Conservation (phyloP, 2,329 filamentous ascomycete species). For the Penicillium rolfsii region DNA sequence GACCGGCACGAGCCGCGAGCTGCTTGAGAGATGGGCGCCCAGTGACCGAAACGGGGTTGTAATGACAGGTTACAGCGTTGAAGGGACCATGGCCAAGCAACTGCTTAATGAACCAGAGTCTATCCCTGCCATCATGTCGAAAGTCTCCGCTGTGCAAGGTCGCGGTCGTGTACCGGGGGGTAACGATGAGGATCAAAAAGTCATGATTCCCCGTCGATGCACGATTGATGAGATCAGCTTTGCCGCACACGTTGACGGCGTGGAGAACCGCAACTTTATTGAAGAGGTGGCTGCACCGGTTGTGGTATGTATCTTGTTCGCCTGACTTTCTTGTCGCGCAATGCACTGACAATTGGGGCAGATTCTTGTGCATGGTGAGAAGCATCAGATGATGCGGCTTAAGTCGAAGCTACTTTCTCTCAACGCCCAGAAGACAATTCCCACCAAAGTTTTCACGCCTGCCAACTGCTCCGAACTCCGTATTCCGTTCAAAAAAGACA, state of each 20-base stretch:
- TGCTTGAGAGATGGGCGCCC: conserved; percentile 94
- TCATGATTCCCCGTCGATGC: conserved; percentile 89
- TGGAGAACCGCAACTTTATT: conserved; percentile 95
- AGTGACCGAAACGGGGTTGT: conserved; percentile 97
- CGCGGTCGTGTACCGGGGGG: conserved; percentile 66
- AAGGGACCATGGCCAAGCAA: conserved; percentile 96
- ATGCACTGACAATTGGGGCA: conserved; percentile 39
- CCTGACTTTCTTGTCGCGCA: neutral
- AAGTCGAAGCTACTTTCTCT: conserved; percentile 94
- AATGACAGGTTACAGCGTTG: conserved; percentile 97
- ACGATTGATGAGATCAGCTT: conserved; percentile 95
- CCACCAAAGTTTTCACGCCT: conserved; percentile 90
- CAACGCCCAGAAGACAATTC: conserved; percentile 76
- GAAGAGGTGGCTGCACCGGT: conserved; percentile 90
- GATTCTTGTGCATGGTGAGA: conserved; percentile 96
- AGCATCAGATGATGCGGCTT: conserved; percentile 96
- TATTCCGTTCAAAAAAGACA: conserved; percentile 94
- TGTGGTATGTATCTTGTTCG: conserved; percentile 66
- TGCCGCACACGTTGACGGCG: conserved; percentile 93
- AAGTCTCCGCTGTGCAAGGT: conserved; percentile 54
- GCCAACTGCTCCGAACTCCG: conserved; percentile 93
- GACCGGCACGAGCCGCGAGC: conserved; percentile 88
- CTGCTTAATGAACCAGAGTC: conserved; percentile 93
- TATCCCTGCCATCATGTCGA: conserved; percentile 91
- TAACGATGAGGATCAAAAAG: conserved; percentile 73